These are phyloP conservation scores for Obba rivulosa DNA, from an alignment of 768 basidiomycete species.

Conservation along the genomic window DNA sequence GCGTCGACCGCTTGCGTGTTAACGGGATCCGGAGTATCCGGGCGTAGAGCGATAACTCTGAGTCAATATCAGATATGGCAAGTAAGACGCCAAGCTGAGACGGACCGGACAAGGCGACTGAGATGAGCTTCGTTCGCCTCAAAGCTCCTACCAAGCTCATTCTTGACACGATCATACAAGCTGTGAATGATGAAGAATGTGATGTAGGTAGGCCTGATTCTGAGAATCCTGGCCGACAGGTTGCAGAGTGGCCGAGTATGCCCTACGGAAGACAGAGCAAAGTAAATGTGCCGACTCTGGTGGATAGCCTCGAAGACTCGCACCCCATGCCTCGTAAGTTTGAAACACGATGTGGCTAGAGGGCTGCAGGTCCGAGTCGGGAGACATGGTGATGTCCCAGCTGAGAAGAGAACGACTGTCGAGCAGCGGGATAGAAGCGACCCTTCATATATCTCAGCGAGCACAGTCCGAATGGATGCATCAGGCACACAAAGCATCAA, in stretches of 20 bases:
- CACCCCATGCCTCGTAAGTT: constrained; percentile 5
- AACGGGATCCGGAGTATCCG: neutral
- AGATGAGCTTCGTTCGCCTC: neutral
- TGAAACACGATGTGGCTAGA: neutral
- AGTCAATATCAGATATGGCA: neutral
- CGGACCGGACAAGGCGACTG: constrained; percentile 2
- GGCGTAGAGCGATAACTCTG: constrained; percentile 9
- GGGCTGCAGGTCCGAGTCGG: too few species aligned
- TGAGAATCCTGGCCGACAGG: constrained; percentile 8
- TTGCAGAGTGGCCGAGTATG: constrained; percentile 11
- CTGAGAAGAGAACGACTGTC: too few species aligned
- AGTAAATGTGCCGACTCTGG: neutral
- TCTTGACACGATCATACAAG: constrained; percentile 3
- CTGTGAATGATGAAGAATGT: constrained; percentile 7
- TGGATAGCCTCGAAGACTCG: neutral
- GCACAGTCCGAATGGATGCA: too few species aligned
- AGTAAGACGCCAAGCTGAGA: neutral
- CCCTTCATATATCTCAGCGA: too few species aligned
- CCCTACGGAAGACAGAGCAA: neutral
- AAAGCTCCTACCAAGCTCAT: constrained; percentile 10
- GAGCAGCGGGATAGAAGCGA: too few species aligned
- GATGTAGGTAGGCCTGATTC: constrained; percentile 4
- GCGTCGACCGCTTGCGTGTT: neutral
- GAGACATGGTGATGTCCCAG: too few species aligned
- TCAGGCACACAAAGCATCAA: too few species aligned